Conservation (phyloP, 2,329 filamentous ascomycete genomes). For the Leptographium flavum region DNA sequence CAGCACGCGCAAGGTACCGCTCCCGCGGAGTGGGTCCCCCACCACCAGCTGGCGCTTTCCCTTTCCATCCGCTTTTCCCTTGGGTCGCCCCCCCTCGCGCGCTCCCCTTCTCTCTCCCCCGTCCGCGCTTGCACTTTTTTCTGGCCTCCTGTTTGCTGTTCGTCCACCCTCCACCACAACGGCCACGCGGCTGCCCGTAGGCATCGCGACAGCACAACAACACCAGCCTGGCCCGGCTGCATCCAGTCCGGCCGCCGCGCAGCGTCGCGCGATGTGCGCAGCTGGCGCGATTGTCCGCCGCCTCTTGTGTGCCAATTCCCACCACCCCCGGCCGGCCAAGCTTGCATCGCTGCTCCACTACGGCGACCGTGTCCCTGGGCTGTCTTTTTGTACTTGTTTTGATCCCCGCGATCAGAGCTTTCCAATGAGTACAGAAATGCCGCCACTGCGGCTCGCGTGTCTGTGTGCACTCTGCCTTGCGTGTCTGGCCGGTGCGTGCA, state of each 20-base stretch:
- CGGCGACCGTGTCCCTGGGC: constrained; percentile 22
- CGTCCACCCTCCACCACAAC: too few relatives aligned
- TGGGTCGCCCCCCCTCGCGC: neutral
- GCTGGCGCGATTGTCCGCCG: neutral
- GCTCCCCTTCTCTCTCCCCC: constrained; percentile 13
- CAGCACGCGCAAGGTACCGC: constrained; percentile 12
- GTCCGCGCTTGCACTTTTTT: neutral
- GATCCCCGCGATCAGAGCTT: constrained; percentile 29
- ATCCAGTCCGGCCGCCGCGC: too few relatives aligned
- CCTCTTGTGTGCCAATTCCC: constrained; percentile 4
- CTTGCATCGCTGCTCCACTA: constrained; percentile 16
- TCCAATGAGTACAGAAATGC: constrained; percentile 22
- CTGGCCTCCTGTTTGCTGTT: neutral
- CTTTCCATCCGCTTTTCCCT: neutral
- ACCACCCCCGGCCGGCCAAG: constrained; percentile 19
- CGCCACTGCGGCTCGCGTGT: neutral
- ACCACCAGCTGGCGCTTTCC: constrained; percentile 7
- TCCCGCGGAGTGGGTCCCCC: constrained; percentile 14
- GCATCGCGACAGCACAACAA: neutral
- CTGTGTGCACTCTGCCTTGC: neutral
- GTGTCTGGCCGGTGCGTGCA: neutral
- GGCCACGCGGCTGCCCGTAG: neutral
- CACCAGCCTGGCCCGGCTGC: too few relatives aligned
- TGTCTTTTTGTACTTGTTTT: constrained; percentile 53
- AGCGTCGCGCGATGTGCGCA: too few relatives aligned